These are phyloP conservation scores for Tetrapisispora pingtungensis DNA, from an alignment of 805 yeast genomes.

Conservation along the genomic window DNA sequence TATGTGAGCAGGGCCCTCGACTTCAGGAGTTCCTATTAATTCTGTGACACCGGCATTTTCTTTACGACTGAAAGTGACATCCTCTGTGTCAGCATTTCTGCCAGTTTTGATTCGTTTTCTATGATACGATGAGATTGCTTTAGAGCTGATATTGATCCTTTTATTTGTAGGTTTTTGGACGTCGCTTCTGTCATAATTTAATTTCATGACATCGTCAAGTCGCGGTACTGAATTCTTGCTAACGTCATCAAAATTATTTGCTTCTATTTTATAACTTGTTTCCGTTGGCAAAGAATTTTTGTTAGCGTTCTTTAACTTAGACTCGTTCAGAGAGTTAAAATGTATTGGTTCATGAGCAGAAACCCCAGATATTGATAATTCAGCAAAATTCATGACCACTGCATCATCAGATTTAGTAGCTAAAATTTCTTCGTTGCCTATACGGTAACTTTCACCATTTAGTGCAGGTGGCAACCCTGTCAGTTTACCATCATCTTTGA, in stretches of 20 bases:
- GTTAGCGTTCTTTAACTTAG: too few relatives aligned
- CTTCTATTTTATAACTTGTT: neutral
- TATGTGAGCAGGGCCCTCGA: too few relatives aligned
- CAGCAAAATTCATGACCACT: neutral
- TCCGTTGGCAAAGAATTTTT: neutral
- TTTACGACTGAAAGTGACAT: too few relatives aligned
- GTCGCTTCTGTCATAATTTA: neutral
- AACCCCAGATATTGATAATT: neutral
- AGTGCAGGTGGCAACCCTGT: too few relatives aligned
- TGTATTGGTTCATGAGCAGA: neutral
- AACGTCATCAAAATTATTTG: neutral
- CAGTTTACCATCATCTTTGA: too few relatives aligned
- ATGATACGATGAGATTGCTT: neutral
- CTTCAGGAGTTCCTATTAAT: too few relatives aligned
- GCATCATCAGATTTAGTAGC: neutral
- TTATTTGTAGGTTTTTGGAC: neutral
- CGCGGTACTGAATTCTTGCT: neutral
- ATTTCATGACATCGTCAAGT: too few relatives aligned
- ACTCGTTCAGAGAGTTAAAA: too few relatives aligned
- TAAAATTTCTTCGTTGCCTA: too few relatives aligned
- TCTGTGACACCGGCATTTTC: too few relatives aligned
- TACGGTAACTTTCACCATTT: too few relatives aligned
- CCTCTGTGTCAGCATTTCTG: too few relatives aligned
- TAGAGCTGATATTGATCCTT: neutral
- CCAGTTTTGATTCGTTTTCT: neutral